phyloP scores from a whole-genome alignment of 23 red algal genomes.

The Gracilaria caudata region DNA sequence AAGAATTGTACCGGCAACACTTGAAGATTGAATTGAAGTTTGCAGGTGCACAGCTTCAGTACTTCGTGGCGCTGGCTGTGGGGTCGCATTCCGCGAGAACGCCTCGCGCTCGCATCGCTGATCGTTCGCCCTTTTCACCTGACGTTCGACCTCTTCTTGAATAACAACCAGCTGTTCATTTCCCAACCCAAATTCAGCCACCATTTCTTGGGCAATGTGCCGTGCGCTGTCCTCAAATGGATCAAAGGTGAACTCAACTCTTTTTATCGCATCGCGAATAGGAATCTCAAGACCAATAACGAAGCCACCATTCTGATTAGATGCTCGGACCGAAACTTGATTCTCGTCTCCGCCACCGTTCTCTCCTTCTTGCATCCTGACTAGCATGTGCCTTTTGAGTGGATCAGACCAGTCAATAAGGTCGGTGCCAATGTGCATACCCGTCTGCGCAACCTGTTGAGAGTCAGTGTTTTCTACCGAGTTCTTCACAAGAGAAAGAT shows the following conservation, averaged over 20 bases:
- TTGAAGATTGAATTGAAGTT: constrained; percentile 1
- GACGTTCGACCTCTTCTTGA: constrained; percentile 77
- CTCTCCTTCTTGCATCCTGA: constrained; percentile 41
- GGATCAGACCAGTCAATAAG: constrained; percentile 63
- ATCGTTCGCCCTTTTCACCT: constrained; percentile 61
- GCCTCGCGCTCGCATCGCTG: constrained; percentile 67
- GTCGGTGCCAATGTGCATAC: constrained; percentile 39
- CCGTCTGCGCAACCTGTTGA: neutral
- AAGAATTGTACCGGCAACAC: constrained; percentile 10
- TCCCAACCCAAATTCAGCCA: constrained; percentile 83
- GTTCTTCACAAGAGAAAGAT: constrained; percentile 78
- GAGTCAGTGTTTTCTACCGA: neutral
- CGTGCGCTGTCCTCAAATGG: constrained; percentile 80
- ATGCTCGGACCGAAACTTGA: constrained; percentile 53
- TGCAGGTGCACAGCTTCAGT: neutral
- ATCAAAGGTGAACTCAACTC: constrained; percentile 92
- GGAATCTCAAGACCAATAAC: constrained; percentile 83
- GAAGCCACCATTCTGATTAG: constrained; percentile 61
- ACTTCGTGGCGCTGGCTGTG: constrained; percentile 24
- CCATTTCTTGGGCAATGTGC: constrained; percentile 93
- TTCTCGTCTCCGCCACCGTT: constrained; percentile 29
- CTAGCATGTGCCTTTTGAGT: constrained; percentile 52
- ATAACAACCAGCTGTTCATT: constrained; percentile 74
- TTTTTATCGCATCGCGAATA: constrained; percentile 84
- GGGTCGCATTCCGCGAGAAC: constrained; percentile 54